A percentile compares a stretch with the other conserved stretches of the same genome.
Evolutionary conservation across 192 early-diverging fungal genomes (phyloP).

Genomic region (Funneliformis geosporum): DNA sequence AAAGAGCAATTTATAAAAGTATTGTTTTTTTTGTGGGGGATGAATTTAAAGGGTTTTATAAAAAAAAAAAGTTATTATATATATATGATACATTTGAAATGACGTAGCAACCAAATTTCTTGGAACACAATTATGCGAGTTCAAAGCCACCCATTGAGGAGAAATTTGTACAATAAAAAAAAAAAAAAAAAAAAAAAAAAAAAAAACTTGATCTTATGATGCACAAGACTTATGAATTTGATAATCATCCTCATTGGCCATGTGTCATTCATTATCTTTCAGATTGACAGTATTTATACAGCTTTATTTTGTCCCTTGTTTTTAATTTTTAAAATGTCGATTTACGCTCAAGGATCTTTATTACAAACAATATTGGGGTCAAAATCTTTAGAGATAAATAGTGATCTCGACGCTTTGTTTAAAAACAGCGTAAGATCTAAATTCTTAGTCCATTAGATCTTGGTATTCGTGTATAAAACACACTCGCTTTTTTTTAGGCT

Average conservation of each 20-base stretch:
- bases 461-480: not conserved
- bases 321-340: not conserved
- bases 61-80: not conserved
- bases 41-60: not conserved
- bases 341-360: not conserved
- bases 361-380: not conserved
- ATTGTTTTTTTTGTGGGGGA: not conserved
- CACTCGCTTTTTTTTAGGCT: conserved; percentile 26
- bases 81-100: not conserved
- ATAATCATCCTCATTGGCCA: not conserved
- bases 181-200: too few species aligned
- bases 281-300: not conserved
- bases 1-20: not conserved
- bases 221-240: not conserved
- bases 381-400: conserved; percentile 43
- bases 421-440: conserved; percentile 53
- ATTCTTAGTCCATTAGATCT: not conserved
- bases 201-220: not conserved
- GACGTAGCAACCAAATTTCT: not conserved
- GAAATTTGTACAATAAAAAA: not conserved
- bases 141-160: not conserved
- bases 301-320: not conserved
- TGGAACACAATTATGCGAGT: not conserved
- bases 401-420: conserved; percentile 61
- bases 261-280: not conserved